Evolutionary conservation across 2,329 filamentous ascomycete species (phyloP).

Genomic region (Pseudogymnoascus sp.): DNA sequence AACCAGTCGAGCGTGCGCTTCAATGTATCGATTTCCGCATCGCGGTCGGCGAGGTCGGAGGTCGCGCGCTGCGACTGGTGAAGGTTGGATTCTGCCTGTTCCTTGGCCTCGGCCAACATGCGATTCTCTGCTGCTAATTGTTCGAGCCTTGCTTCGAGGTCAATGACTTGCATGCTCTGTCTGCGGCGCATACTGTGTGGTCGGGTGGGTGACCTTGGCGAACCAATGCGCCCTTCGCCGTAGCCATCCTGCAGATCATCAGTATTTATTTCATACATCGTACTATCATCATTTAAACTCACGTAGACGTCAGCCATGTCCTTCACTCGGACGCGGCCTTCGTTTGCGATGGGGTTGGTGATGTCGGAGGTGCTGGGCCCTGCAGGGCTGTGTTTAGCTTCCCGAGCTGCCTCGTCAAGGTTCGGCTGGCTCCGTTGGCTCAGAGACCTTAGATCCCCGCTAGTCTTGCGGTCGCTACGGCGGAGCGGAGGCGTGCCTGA

Average conservation of each 20-base stretch:
- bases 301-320: constrained; percentile 93
- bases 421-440: constrained; percentile 44
- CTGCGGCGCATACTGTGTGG: constrained; percentile 93
- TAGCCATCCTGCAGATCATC: constrained; percentile 65
- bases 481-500: constrained; percentile 59
- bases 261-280: not conserved
- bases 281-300: constrained; percentile 39
- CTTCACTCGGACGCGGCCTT: constrained; percentile 73
- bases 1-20: constrained; percentile 70
- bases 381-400: constrained; percentile 38
- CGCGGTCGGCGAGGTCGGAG: constrained; percentile 67
- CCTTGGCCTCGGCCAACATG: constrained; percentile 62
- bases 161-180: constrained; percentile 94
- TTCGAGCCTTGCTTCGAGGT: constrained; percentile 79
- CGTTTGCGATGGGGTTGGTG: constrained; percentile 73
- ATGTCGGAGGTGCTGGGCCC: constrained; percentile 38
- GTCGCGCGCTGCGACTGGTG: constrained; percentile 55
- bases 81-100: constrained; percentile 57
- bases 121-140: constrained; percentile 80
- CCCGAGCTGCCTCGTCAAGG: constrained; percentile 26
- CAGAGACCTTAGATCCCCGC: constrained; percentile 67
- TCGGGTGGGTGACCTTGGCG: constrained; percentile 84
- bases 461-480: constrained; percentile 56
- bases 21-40: constrained; percentile 77
- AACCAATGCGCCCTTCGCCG: constrained; percentile 78